These are phyloP conservation scores for Ananas comosus DNA, from an alignment of 176 grass and related monocot species.

Conservation along the genomic window DNA sequence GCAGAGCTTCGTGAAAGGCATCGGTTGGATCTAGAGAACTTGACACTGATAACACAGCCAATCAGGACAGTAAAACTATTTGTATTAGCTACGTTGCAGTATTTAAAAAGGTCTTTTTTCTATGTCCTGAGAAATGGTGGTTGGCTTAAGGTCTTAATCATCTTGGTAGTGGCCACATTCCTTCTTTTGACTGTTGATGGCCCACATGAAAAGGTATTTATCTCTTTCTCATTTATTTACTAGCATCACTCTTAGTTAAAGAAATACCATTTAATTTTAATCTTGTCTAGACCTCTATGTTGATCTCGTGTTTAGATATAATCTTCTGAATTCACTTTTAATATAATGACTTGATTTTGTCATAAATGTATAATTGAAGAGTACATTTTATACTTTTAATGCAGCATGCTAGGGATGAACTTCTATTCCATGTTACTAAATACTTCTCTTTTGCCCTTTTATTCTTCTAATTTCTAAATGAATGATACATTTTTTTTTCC, in stretches of 20 bases:
- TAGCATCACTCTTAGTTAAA: slow-evolving; percentile 2
- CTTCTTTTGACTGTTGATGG: slow-evolving; percentile 42
- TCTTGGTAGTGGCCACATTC: slow-evolving; percentile 25
- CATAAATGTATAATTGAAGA: background rate
- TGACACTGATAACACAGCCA: slow-evolving; percentile 63
- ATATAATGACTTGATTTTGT: background rate
- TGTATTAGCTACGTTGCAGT: slow-evolving; percentile 47
- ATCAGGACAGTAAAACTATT: slow-evolving; percentile 59
- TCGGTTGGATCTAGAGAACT: slow-evolving; percentile 41
- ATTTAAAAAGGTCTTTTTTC: slow-evolving; percentile 37
- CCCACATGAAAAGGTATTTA: slow-evolving; percentile 60
- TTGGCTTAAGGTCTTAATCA: slow-evolving; percentile 37
- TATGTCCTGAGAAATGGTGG: slow-evolving; percentile 47
- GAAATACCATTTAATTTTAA: background rate
- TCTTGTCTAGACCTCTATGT: background rate
- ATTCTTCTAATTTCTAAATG: background rate
- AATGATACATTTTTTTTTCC: slow-evolving; percentile 17
- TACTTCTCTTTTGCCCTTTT: too few relatives aligned
- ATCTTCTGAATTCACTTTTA: background rate
- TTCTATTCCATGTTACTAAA: background rate
- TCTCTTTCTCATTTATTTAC: slow-evolving; percentile 10
- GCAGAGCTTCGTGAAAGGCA: slow-evolving; percentile 66
- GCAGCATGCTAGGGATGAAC: background rate
- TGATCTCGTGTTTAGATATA: background rate
- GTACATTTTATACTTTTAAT: background rate